phyloP scores from a whole-genome alignment of 2,329 filamentous ascomycete species.

The Pseudodiploospora longispora region DNA sequence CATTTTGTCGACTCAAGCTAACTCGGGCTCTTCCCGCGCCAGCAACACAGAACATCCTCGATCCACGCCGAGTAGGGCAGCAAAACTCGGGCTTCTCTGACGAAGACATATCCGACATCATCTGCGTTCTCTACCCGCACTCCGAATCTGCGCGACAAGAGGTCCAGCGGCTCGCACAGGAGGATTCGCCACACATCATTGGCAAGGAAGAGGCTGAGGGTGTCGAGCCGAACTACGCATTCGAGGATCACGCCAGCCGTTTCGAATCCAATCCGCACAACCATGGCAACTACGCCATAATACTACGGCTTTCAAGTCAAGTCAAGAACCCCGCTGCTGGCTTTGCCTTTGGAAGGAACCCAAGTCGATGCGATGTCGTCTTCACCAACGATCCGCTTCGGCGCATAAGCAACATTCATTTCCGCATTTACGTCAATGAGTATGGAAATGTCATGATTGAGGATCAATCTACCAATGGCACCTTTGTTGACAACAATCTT shows the following conservation, averaged over 20 bases:
- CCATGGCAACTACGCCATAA: constrained; percentile 59
- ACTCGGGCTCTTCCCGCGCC: background rate
- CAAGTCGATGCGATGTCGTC: constrained; percentile 60
- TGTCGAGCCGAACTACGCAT: constrained; percentile 42
- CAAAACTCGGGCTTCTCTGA: constrained; percentile 78
- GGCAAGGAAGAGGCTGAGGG: constrained; percentile 42
- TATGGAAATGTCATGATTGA: constrained; percentile 84
- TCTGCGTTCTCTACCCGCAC: constrained; percentile 78
- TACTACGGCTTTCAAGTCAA: constrained; percentile 67
- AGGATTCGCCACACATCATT: constrained; percentile 41
- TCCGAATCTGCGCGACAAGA: constrained; percentile 65
- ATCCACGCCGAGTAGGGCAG: constrained; percentile 70
- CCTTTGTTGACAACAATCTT: constrained; percentile 67
- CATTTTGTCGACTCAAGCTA: background rate
- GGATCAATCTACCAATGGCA: constrained; percentile 94
- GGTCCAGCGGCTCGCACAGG: constrained; percentile 44
- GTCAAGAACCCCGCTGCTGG: constrained; percentile 63
- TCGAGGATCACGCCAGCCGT: constrained; percentile 40
- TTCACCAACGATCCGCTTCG: constrained; percentile 58
- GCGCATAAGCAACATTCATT: constrained; percentile 89
- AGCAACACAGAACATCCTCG: constrained; percentile 44
- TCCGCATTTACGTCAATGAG: constrained; percentile 85
- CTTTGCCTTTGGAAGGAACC: constrained; percentile 81
- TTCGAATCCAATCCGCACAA: constrained; percentile 36
- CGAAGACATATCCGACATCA: constrained; percentile 77